phyloP scores from a whole-genome alignment of 108 stramenopile genomes.

The Schizochytrium sp. region DNA sequence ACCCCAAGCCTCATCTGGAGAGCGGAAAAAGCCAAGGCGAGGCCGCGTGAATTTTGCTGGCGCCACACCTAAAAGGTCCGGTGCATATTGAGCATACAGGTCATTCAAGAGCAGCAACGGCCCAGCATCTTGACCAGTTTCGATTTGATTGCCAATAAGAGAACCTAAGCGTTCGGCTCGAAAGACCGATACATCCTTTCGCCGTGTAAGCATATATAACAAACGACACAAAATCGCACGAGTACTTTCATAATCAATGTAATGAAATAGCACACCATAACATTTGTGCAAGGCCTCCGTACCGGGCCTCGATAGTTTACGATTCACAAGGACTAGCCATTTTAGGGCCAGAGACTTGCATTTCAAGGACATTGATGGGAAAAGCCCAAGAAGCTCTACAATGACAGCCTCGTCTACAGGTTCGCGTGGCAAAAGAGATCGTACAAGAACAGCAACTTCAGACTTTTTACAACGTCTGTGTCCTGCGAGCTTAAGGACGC shows the following conservation, averaged over 20 bases:
- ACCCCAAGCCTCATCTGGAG: constrained; percentile 14
- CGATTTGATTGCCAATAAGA: constrained; percentile 13
- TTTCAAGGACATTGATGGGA: not conserved
- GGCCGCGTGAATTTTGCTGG: constrained; percentile 38
- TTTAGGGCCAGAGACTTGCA: constrained; percentile 33
- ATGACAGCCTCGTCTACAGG: not conserved
- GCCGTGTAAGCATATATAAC: constrained; percentile 56
- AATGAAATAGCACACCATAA: constrained; percentile 26
- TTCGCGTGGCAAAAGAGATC: constrained; percentile 20
- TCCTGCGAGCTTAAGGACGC: not conserved
- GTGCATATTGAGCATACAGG: constrained; percentile 51
- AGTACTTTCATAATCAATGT: constrained; percentile 48
- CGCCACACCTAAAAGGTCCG: not conserved
- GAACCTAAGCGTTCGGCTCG: not conserved
- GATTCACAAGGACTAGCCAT: constrained; percentile 46
- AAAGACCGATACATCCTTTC: constrained; percentile 44
- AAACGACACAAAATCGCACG: constrained; percentile 21
- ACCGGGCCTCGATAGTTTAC: not conserved
- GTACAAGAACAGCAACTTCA: not conserved
- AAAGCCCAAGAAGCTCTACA: constrained; percentile 1
- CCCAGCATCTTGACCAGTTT: constrained; percentile 45
- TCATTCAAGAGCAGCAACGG: constrained; percentile 29
- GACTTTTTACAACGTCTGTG: not conserved
- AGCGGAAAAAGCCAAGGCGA: not conserved
- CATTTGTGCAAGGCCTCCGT: constrained; percentile 34